Evolutionary conservation across 495 filamentous ascomycete species (phyloP).

Genomic region (Penicillium simplicissimum): DNA sequence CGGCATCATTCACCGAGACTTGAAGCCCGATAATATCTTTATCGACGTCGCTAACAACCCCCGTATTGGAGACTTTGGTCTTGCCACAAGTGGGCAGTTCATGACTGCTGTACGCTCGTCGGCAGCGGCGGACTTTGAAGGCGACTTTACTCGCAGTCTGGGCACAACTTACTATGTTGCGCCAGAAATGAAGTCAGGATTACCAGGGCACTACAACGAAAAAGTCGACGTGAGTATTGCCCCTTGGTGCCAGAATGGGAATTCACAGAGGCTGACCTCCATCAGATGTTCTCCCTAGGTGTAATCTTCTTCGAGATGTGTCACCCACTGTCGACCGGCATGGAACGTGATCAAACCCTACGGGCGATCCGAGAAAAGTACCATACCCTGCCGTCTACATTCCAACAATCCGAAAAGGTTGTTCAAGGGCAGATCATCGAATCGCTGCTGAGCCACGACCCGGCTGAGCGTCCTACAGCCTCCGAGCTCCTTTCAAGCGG

Average conservation of each 20-base stretch:
- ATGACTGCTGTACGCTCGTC: constrained; percentile 51
- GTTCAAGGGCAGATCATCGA: constrained; percentile 75
- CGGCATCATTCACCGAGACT: constrained; percentile 92
- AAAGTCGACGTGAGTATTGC: constrained; percentile 78
- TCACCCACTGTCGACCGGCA: constrained; percentile 73
- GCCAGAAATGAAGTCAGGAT: constrained; percentile 77
- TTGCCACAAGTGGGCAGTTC: constrained; percentile 86
- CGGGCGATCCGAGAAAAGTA: constrained; percentile 67
- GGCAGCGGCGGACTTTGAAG: constrained; percentile 48
- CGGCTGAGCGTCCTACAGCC: constrained; percentile 81
- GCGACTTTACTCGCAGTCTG: constrained; percentile 77
- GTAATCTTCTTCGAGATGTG: constrained; percentile 99
- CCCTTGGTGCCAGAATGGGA: background rate
- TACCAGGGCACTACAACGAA: constrained; percentile 75
- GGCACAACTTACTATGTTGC: constrained; percentile 96
- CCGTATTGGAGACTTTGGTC: constrained; percentile 93
- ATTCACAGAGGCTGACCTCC: constrained; percentile 11
- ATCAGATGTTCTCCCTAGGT: constrained; percentile 90
- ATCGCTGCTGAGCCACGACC: constrained; percentile 76
- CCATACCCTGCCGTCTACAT: constrained; percentile 69
- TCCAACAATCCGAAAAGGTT: constrained; percentile 71
- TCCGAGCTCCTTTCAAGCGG: constrained; percentile 82
- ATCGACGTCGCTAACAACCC: constrained; percentile 88
- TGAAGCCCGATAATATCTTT: constrained; percentile 99
- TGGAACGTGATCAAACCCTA: constrained; percentile 83